Percentiles rank a stretch among this genome's conserved stretches.
Conservation (phyloP, 495 filamentous ascomycete genomes). For the Jackrogersella minutella region DNA sequence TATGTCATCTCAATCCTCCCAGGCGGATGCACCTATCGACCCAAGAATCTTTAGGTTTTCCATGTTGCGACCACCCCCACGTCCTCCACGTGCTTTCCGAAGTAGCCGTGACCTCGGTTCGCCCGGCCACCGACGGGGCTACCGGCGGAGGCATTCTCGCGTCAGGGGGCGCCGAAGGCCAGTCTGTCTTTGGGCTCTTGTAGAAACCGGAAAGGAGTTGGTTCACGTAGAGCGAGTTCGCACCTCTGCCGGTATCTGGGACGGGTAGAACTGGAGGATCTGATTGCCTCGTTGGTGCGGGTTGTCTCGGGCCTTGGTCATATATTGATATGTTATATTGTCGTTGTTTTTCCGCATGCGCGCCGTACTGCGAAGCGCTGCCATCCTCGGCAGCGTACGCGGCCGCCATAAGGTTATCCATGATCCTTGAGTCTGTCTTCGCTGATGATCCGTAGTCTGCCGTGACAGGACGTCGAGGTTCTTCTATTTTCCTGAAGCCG, state of each 20-base stretch:
- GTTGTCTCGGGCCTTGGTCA: neutral
- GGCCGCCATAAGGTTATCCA: constrained; percentile 45
- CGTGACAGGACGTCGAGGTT: neutral
- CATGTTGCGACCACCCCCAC: constrained; percentile 33
- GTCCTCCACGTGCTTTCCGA: constrained; percentile 39
- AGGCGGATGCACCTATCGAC: constrained; percentile 31
- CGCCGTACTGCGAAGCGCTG: constrained; percentile 24
- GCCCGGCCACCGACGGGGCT: constrained; percentile 34
- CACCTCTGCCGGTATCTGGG: neutral
- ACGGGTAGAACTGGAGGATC: neutral
- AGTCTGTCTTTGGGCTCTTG: constrained; percentile 13
- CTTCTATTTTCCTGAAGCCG: constrained; percentile 20
- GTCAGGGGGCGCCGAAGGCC: constrained; percentile 12
- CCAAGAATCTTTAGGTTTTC: constrained; percentile 28
- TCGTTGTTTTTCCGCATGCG: constrained; percentile 20
- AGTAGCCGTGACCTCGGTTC: constrained; percentile 23
- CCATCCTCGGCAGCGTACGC: constrained; percentile 48
- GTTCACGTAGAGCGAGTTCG: constrained; percentile 32
- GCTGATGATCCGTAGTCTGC: neutral
- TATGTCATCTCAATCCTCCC: constrained; percentile 20
- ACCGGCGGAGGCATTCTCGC: constrained; percentile 26
- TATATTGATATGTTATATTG: neutral
- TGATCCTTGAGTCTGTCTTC: constrained; percentile 40
- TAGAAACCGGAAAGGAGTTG: constrained; percentile 35
- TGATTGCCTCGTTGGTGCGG: neutral